A percentile compares a stretch with the other conserved stretches of the same genome.
These are phyloP conservation scores for Hypoxylon sp. DNA, from an alignment of 2,329 filamentous ascomycete genomes.

Conservation along the genomic window DNA sequence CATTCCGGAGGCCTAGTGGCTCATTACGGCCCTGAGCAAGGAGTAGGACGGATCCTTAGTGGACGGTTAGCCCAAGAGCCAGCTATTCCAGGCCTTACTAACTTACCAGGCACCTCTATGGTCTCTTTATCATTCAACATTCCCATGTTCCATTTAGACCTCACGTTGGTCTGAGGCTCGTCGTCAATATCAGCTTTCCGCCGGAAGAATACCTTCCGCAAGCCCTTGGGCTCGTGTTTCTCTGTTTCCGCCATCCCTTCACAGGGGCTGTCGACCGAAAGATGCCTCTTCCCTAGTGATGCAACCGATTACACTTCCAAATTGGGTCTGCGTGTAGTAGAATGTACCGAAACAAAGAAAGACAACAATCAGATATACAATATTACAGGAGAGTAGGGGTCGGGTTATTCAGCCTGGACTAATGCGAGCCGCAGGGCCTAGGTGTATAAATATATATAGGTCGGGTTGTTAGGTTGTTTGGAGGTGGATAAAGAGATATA, in stretches of 20 bases:
- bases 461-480: not conserved
- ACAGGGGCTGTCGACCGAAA: not conserved
- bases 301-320: not conserved
- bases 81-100: not conserved
- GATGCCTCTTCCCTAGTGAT: not conserved
- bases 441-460: not conserved
- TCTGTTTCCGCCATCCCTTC: constrained; percentile 39
- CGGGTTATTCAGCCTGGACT: not conserved
- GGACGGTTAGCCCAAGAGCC: constrained; percentile 24
- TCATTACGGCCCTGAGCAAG: constrained; percentile 70
- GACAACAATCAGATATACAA: not conserved
- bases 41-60: constrained; percentile 70
- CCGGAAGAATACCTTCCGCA: constrained; percentile 44
- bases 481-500: not conserved
- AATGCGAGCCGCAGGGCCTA: not conserved
- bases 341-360: not conserved
- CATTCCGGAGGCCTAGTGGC: constrained; percentile 71
- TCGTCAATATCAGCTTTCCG: constrained; percentile 27
- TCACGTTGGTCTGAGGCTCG: constrained; percentile 31
- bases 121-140: constrained; percentile 85
- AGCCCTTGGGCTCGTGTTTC: constrained; percentile 32
- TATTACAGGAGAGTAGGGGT: not conserved
- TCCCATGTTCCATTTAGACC: constrained; percentile 74
- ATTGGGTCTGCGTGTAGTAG: not conserved
- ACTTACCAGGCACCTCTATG: constrained; percentile 86